Base-by-base conservation (phyloP, 2,329 filamentous ascomycete genomes). In the Aspergillus sp. region DNA sequence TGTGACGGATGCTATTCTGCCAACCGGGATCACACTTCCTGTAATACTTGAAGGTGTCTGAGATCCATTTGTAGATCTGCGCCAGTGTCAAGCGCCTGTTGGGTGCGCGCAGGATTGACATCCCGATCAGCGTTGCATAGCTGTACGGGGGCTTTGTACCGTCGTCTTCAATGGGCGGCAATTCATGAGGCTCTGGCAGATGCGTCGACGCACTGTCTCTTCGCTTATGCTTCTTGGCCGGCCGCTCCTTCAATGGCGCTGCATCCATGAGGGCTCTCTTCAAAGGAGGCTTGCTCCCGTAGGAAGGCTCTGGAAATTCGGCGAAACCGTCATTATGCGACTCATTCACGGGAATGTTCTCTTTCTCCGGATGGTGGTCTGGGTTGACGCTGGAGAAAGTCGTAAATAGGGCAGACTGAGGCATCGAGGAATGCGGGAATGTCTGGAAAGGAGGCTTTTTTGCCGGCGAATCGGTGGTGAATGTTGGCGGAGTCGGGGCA, bases 21-120 rank as follows among this genome's bases (percentile, higher is more conserved):
- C 91, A 98, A 42, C 91, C 89, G 8, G 83, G 78, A 49, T 95
- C 86, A 35, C 80, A 75, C 26, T 78, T 74, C 46, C 75, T 80
- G 66, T 96, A 98, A 62, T 89, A 95, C 4, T 75, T 79, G 57
- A 83, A 96, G 12, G 81, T 88, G 56, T 93, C 85, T n/a, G 86
- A 93, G 49, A 98, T 96, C 89, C 91, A 98, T 56, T 93, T 94
- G 72, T 96, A 98, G 47, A 98, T 98, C 59, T 95, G 86, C 15
- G 86, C 79, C 12, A 98, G 72, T 1, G 91, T 96, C 41, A 96
- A 70, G 32, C 84, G 81, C 39, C 86, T 79, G 40, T 80, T 78
- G 8, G 83, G 80, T 4, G 91, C 85, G 41, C 88, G 79, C 14
- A 96, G 69, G 48, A 98, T 95, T 32, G 91, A 86, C 88, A 95